Base-by-base conservation (phyloP, 2,329 filamentous ascomycete genomes). In the Stemphylium beticola region DNA sequence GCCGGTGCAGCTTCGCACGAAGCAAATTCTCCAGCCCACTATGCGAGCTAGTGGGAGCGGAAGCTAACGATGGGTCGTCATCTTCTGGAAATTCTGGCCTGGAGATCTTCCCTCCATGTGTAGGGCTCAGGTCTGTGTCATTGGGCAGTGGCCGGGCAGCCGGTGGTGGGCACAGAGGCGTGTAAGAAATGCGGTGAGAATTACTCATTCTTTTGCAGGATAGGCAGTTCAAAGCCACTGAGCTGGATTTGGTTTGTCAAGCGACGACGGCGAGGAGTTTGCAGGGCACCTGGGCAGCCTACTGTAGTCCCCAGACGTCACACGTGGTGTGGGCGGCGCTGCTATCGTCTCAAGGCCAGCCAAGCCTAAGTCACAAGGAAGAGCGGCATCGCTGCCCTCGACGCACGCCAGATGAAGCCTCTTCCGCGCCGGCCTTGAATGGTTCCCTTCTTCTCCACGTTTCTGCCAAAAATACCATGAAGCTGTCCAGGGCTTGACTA, bases 321-420 rank as follows among this genome's bases (percentile, higher is more conserved):
- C 51, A 54, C 51, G 51, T 54, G 51, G 45, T 48, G 45, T 48
- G 34, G 15, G 22, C 33, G 49, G 33, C 22, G 42, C 49, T 33
- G 43, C 24, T 29, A 43, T 49, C 38, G 51, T 43, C 39, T 11
- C 18, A 50, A 60, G 51, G 57, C 52, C 53, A 43, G 49, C 49
- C 44, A 49, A 54, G 51, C 29, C 49, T 29, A 38, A n/a, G 46
- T 46, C 55, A 29, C 52, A 39, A 50, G 47, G 49, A 57, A 53
- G 49, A 53, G 50, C 52, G 50, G 53, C 57, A 61, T 53, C 51
- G 55, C 55, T 9, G 43, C 53, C 51, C 44, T 59, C 46, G 46
- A 44, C 50, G 54, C 26, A 39, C 45, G 50, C 37, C 55, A 39
- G 52, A 58, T 53, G 56, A 58, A 51, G 58, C 56, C 49, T 60